Evolutionary conservation across 371 early-diverging fungal genomes (phyloP).

Genomic region (Mortierella sp.): DNA sequence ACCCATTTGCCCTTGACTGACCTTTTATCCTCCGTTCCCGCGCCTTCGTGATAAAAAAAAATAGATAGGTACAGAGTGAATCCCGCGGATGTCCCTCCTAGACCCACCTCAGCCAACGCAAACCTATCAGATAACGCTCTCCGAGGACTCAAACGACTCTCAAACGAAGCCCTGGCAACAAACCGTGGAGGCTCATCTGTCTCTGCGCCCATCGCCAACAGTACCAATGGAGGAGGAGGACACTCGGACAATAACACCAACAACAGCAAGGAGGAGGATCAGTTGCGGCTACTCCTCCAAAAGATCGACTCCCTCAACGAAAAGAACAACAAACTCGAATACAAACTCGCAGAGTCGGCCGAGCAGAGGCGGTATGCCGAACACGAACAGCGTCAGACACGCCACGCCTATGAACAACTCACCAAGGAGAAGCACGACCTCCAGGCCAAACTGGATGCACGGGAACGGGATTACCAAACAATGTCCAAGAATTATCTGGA

Average conservation of each 20-base stretch:
- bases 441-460: conserved; percentile 36
- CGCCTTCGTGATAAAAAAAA: not conserved
- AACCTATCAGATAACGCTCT: conserved; percentile 24
- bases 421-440: conserved; percentile 38
- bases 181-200: conserved; percentile 38
- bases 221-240: not conserved
- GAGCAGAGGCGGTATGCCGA: conserved; percentile 30
- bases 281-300: conserved; percentile 8
- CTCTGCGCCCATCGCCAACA: not conserved
- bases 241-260: not conserved
- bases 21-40: not conserved
- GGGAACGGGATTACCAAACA: conserved; percentile 52
- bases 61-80: conserved; percentile 28
- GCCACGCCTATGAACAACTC: conserved; percentile 41
- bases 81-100: conserved; percentile 19
- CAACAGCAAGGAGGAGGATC: not conserved
- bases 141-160: conserved; percentile 40
- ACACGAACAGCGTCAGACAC: conserved; percentile 30
- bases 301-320: conserved; percentile 33
- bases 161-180: conserved; percentile 11
- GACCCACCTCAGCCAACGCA: conserved; percentile 19
- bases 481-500: conserved; percentile 66
- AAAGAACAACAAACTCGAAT: conserved; percentile 29
- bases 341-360: conserved; percentile 41
- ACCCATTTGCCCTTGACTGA: not conserved